Percentiles rank a stretch among this genome's conserved stretches.
phyloP scores from a whole-genome alignment of 164 flowering plant genomes.

The Buxus sempervirens region DNA sequence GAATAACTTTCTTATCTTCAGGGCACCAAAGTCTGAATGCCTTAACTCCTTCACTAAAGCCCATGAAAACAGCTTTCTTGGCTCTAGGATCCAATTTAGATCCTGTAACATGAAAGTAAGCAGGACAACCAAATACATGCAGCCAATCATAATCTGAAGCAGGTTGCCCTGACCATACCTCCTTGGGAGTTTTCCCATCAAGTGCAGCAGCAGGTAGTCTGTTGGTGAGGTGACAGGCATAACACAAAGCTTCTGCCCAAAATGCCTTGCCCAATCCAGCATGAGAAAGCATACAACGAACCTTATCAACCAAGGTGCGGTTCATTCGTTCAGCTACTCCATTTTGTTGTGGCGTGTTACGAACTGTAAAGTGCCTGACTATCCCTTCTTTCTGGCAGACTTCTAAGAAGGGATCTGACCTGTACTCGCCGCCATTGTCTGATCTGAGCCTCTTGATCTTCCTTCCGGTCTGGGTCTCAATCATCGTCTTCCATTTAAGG shows the following conservation, averaged over 20 bases:
- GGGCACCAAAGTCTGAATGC: conserved; percentile 3
- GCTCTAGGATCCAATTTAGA: conserved; percentile 10
- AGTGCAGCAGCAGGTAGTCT: background rate
- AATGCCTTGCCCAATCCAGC: conserved; percentile 18
- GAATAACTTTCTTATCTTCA: conserved; percentile 10
- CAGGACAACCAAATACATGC: background rate
- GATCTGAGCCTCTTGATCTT: conserved; percentile 8
- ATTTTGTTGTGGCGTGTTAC: conserved; percentile 15
- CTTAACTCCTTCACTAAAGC: background rate
- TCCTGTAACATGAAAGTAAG: background rate
- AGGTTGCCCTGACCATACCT: conserved; percentile 8
- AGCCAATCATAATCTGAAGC: conserved; percentile 4
- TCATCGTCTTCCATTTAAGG: conserved; percentile 9
- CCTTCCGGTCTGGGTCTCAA: conserved; percentile 9
- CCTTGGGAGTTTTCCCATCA: background rate
- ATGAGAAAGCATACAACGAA: conserved; percentile 19
- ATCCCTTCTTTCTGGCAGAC: conserved; percentile 11
- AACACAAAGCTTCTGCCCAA: conserved; percentile 10
- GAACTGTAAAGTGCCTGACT: conserved; percentile 14
- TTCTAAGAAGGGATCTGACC: background rate
- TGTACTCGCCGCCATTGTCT: conserved; percentile 18
- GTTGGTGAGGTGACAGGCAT: conserved; percentile 4
- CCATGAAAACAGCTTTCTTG: conserved; percentile 9
- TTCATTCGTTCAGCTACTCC: conserved; percentile 12
- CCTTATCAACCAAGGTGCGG: conserved; percentile 16